Conservation (phyloP, 2,329 filamentous ascomycete species). For the Colletotrichum sp. region DNA sequence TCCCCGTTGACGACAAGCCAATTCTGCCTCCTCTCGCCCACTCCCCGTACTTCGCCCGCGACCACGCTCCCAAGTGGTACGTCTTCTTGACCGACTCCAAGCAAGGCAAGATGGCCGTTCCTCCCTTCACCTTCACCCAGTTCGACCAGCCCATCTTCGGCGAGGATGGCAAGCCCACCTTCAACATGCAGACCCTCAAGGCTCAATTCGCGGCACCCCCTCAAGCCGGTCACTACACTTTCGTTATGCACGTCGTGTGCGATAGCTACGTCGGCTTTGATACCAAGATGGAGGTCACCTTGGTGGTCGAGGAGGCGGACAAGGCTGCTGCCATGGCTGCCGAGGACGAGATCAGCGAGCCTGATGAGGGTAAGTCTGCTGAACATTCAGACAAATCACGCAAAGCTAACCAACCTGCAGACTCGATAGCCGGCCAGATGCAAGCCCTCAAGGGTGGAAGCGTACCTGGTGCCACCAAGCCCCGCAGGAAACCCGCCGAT, state of each 20-base stretch:
- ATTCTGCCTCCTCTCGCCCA: slow-evolving; percentile 85
- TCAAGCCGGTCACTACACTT: slow-evolving; percentile 90
- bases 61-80: slow-evolving; percentile 91
- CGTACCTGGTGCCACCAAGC: slow-evolving; percentile 57
- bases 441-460: slow-evolving; percentile 78
- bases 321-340: slow-evolving; percentile 81
- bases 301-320: slow-evolving; percentile 86
- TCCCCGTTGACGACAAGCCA: slow-evolving; percentile 64
- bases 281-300: slow-evolving; percentile 85
- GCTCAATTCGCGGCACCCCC: slow-evolving; percentile 96
- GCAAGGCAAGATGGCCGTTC: slow-evolving; percentile 94
- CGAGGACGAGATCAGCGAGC: slow-evolving; percentile 96
- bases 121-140: slow-evolving; percentile 90
- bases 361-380: slow-evolving; percentile 83
- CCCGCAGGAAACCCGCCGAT: slow-evolving; percentile 53
- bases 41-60: slow-evolving; percentile 88
- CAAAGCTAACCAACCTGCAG: slow-evolving; percentile 49
- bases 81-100: slow-evolving; percentile 94
- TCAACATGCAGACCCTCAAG: slow-evolving; percentile 94
- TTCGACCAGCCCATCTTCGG: slow-evolving; percentile 91
- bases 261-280: slow-evolving; percentile 97
- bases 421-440: slow-evolving; percentile 92
- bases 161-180: slow-evolving; percentile 83
- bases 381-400: slow-evolving; percentile 19
- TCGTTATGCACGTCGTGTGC: slow-evolving; percentile 91